Conservation (phyloP, 2,329 filamentous ascomycete species). For the Rugonectria rugulosa region DNA sequence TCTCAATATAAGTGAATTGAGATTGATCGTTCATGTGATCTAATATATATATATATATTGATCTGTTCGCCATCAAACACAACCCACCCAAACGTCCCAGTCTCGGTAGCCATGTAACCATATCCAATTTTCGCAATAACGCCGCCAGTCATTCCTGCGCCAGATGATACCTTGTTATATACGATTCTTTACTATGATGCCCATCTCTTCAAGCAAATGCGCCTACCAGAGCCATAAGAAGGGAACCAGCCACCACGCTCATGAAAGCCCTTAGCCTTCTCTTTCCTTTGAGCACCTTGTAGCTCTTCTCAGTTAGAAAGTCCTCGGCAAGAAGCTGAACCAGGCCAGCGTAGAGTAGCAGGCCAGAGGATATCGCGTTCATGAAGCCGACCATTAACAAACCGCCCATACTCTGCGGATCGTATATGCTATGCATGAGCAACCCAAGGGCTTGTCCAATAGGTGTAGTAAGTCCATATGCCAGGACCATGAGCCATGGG, state of each 20-base stretch:
- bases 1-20: too few species aligned
- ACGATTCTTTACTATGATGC: background rate
- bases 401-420: constrained; percentile 77
- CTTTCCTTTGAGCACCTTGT: constrained; percentile 68
- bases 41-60: too few species aligned
- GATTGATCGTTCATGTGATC: too few species aligned
- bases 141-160: too few species aligned
- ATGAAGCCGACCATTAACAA: constrained; percentile 85
- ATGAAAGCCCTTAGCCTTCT: constrained; percentile 69
- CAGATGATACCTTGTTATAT: too few species aligned
- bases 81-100: background rate
- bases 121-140: too few species aligned
- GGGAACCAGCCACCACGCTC: constrained; percentile 69
- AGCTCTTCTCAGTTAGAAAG: constrained; percentile 79
- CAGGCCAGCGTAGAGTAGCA: constrained; percentile 82
- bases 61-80: too few species aligned
- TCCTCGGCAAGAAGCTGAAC: constrained; percentile 88
- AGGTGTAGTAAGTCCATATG: constrained; percentile 80
- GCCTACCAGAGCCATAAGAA: constrained; percentile 75
- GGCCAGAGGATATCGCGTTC: constrained; percentile 83
- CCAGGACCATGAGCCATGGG: constrained; percentile 84
- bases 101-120: background rate
- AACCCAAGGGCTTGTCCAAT: constrained; percentile 85
- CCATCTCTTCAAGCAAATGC: constrained; percentile 71
- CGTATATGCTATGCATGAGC: constrained; percentile 79